Base-by-base conservation (phyloP, 768 basidiomycete genomes). In the Brasilioporus rufonigricans region DNA sequence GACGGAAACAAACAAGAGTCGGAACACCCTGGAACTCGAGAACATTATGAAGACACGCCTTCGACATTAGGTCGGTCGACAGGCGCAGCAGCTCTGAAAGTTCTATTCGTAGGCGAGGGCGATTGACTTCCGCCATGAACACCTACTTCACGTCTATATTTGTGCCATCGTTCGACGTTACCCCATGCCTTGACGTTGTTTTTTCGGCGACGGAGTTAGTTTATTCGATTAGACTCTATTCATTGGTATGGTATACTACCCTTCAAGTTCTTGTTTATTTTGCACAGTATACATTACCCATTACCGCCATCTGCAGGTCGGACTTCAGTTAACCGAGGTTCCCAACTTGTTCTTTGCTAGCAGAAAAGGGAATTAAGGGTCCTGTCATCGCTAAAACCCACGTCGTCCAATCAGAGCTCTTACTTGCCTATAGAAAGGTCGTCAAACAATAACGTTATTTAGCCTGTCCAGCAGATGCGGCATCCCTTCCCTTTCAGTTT, bases 31-130 rank as follows among this genome's bases (percentile, higher is more conserved):
- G 53, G 59, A 43, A 26, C 39, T 39, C 52, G 36, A 35, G 53
- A 50, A 29, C 46, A 32, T 31, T 58, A 65, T 31, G 63, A 64
- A 47, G 61, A 66, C 24, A 44, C 58, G 21, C 57, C 62, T 12
- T 61, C 61, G 3, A 71, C 69, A 3, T 39, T 69, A 38, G 66
- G 69, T 44, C 69, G 65, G 48, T 59, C 71, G 40, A 49, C 61
- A 33, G 69, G 71, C 32, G 39, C 45, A 18, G 48, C 62, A 36
- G 55, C 50, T 52, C 49, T 62, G 53, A 63, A 55, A 43, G 44
- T 53, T 27, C 36, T 50, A 5, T 43, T 48, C 23, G 41, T 24
- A n/a, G 43, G 44, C 24, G 50, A 51, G 33, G 51, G 43, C 14
- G 45, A 45, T 31, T 60, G 52, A 61, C 27, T 27, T 12, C 10